phyloP scores from a whole-genome alignment of 345 rosid genomes.

The Aquilaria yunnanensis region DNA sequence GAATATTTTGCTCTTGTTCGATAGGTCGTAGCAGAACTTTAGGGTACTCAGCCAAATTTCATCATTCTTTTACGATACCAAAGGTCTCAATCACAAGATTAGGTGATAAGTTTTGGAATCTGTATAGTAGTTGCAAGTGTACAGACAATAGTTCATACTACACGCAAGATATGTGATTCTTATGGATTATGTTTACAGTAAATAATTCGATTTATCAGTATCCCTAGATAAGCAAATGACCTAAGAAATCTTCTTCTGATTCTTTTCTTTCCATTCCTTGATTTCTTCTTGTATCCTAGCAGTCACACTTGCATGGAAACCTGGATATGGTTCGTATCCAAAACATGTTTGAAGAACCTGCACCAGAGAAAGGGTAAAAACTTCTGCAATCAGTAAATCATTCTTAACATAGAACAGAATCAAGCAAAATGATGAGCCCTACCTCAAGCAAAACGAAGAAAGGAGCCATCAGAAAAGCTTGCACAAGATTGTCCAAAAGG shows the following conservation, averaged over 20 bases:
- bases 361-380: background rate
- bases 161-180: background rate
- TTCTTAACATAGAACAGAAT: background rate
- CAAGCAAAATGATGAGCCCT: background rate
- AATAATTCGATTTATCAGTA: background rate
- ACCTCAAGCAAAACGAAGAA: conserved; percentile 94
- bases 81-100: too few species aligned
- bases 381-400: background rate
- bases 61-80: too few species aligned
- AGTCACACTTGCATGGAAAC: conserved; percentile 57
- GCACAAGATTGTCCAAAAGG: conserved; percentile 68
- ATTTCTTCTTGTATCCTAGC: conserved; percentile 54
- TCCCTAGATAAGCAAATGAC: background rate
- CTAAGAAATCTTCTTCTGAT: conserved; percentile 29
- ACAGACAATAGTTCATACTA: too few species aligned
- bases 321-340: conserved; percentile 79
- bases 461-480: conserved; percentile 85
- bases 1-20: too few species aligned
- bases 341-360: conserved; percentile 59
- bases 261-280: conserved; percentile 45
- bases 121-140: too few species aligned
- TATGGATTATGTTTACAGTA: background rate
- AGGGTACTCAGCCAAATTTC: too few species aligned
- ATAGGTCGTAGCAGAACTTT: too few species aligned
- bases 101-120: too few species aligned